A percentile compares a stretch with the other conserved stretches of the same genome.
phyloP scores from a whole-genome alignment of 495 filamentous ascomycete genomes.

The Penicillium paradoxum region DNA sequence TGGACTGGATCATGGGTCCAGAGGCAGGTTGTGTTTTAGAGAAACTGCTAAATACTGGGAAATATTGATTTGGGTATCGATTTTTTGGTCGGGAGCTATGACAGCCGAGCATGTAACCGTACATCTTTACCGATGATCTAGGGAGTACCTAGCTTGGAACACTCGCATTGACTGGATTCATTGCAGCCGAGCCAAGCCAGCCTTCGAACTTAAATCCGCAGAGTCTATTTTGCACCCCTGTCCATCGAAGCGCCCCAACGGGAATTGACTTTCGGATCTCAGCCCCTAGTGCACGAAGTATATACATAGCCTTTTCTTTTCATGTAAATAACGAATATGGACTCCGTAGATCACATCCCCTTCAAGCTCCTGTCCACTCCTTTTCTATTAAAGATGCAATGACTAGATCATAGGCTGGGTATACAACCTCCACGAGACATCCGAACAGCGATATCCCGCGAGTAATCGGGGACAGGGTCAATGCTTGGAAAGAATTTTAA shows the following conservation, averaged over 20 bases:
- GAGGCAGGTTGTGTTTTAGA: no score
- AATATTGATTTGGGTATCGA: no score
- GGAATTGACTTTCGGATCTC: no score
- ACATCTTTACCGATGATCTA: not conserved
- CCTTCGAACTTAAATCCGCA: no score
- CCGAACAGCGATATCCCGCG: conserved; percentile 17
- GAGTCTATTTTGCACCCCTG: no score
- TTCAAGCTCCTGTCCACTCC: not conserved
- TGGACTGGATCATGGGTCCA: no score
- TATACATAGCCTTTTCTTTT: not conserved
- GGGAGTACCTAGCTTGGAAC: no score
- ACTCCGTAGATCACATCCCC: not conserved
- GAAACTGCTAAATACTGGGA: no score
- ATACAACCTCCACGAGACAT: conserved; percentile 23
- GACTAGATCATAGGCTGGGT: conserved; percentile 26
- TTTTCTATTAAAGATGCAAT: not conserved
- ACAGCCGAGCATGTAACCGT: not conserved
- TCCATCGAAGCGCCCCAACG: no score
- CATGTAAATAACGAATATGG: not conserved
- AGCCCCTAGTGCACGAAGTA: no score
- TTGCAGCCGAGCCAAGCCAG: no score
- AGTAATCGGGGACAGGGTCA: conserved; percentile 7
- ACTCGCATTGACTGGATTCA: no score
- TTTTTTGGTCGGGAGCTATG: not conserved
- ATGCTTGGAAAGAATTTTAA: not conserved